A percentile compares a stretch with the other conserved stretches of the same genome.
phyloP scores from a whole-genome alignment of 257 asterid genomes.

The Ajuga chamaepitys region DNA sequence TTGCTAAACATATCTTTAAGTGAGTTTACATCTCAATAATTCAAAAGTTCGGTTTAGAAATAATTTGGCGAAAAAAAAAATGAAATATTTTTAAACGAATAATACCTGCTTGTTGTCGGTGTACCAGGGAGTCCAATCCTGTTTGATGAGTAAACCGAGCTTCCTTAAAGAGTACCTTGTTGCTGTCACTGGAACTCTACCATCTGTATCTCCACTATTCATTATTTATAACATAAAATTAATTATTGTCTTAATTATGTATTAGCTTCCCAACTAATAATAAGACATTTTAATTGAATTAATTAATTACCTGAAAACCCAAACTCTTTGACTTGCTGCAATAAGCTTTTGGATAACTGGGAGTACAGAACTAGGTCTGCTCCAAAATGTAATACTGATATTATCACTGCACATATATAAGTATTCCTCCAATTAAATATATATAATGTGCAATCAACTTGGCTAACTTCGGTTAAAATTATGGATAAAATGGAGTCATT shows the following conservation, averaged over 20 bases:
- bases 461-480: too few species aligned
- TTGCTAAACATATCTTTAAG: too few species aligned
- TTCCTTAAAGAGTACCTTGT: constrained; percentile 52
- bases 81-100: too few species aligned
- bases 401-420: constrained; percentile 33
- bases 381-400: constrained; percentile 40
- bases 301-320: constrained; percentile 62
- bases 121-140: constrained; percentile 78
- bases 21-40: too few species aligned
- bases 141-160: constrained; percentile 36
- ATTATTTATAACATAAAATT: background rate
- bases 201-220: constrained; percentile 72
- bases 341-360: constrained; percentile 47
- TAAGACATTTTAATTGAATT: background rate
- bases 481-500: too few species aligned
- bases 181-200: constrained; percentile 63
- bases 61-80: background rate
- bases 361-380: constrained; percentile 46
- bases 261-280: too few species aligned
- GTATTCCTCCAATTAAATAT: too few species aligned
- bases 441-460: too few species aligned
- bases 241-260: too few species aligned
- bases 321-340: constrained; percentile 43
- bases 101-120: constrained; percentile 60
- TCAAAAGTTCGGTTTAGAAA: too few species aligned